Conservation (phyloP, 441 rosid species). For the Erysimum cheiri region DNA sequence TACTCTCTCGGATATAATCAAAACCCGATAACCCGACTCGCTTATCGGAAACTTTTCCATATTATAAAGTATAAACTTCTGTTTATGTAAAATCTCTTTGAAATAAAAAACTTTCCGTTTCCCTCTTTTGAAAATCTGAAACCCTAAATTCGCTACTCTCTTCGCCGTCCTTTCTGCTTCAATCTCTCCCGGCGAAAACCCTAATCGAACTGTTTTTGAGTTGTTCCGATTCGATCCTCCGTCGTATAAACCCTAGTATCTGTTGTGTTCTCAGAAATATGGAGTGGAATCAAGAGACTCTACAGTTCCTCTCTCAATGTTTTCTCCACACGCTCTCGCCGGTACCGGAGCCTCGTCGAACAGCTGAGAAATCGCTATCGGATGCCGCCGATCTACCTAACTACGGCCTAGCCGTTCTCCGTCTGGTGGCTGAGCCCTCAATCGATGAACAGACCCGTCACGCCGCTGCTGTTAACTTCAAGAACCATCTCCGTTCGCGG, state of each 20-base stretch:
- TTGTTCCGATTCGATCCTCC: constrained; percentile 19
- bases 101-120: constrained; percentile 32
- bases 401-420: constrained; percentile 80
- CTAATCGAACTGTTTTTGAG: background rate
- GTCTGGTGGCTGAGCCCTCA: constrained; percentile 71
- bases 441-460: constrained; percentile 86
- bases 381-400: constrained; percentile 71
- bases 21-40: constrained; percentile 31
- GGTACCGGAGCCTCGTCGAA: constrained; percentile 78
- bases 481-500: constrained; percentile 88
- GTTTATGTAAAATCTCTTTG: constrained; percentile 20
- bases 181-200: constrained; percentile 19
- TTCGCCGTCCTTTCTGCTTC: constrained; percentile 36
- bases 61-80: background rate
- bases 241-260: constrained; percentile 15
- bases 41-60: background rate
- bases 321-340: constrained; percentile 87
- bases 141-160: constrained; percentile 26
- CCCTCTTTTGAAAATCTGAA: constrained; percentile 35
- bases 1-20: background rate
- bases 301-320: constrained; percentile 74
- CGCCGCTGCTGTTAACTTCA: constrained; percentile 95
- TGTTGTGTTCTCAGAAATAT: constrained; percentile 40
- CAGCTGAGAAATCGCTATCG: constrained; percentile 68
- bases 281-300: constrained; percentile 76